Evolutionary conservation across 352 stramenopile genomes (phyloP).

Genomic region (Halophytophthora batemanensis): DNA sequence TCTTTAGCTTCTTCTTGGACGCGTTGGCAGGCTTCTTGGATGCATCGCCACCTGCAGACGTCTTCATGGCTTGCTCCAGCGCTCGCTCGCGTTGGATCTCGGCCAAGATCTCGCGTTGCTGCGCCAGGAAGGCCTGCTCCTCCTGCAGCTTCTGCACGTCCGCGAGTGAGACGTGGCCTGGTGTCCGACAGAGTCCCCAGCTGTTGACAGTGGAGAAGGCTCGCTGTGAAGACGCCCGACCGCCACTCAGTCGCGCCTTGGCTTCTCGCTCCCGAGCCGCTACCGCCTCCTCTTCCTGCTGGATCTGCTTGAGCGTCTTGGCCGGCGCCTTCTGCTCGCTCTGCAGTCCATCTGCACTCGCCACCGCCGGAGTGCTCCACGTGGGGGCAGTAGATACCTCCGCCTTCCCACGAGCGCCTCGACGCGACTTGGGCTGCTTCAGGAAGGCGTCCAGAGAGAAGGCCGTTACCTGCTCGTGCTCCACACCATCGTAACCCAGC

Average conservation of each 20-base stretch:
- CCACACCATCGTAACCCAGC: slow-evolving; percentile 45
- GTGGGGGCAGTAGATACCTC: slow-evolving; percentile 8
- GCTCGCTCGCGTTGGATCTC: slow-evolving; percentile 39
- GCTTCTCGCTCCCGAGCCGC: slow-evolving; percentile 35
- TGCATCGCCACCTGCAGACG: slow-evolving; percentile 5
- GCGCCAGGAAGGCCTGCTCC: slow-evolving; percentile 58
- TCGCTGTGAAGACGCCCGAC: slow-evolving; percentile 20
- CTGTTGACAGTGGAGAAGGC: slow-evolving; percentile 59
- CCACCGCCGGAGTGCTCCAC: slow-evolving; percentile 19
- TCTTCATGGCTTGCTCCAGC: slow-evolving; percentile 20
- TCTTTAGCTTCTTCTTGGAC: slow-evolving; percentile 14
- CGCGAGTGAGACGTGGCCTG: slow-evolving; percentile 49
- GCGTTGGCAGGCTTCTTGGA: slow-evolving; percentile 7
- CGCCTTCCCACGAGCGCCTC: slow-evolving; percentile 12
- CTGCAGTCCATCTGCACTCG: not conserved
- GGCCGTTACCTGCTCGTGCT: slow-evolving; percentile 36
- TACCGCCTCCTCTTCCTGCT: slow-evolving; percentile 53
- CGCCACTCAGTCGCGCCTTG: slow-evolving; percentile 37
- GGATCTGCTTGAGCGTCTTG: slow-evolving; percentile 65
- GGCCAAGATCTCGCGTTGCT: slow-evolving; percentile 63
- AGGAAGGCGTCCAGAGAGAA: slow-evolving; percentile 71
- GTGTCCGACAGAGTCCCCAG: slow-evolving; percentile 51
- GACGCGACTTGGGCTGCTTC: slow-evolving; percentile 35
- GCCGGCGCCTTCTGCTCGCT: slow-evolving; percentile 13
- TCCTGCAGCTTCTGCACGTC: slow-evolving; percentile 64